phyloP scores from a whole-genome alignment of 2,329 filamentous ascomycete genomes.

The Aureobasidium melanogenum region DNA sequence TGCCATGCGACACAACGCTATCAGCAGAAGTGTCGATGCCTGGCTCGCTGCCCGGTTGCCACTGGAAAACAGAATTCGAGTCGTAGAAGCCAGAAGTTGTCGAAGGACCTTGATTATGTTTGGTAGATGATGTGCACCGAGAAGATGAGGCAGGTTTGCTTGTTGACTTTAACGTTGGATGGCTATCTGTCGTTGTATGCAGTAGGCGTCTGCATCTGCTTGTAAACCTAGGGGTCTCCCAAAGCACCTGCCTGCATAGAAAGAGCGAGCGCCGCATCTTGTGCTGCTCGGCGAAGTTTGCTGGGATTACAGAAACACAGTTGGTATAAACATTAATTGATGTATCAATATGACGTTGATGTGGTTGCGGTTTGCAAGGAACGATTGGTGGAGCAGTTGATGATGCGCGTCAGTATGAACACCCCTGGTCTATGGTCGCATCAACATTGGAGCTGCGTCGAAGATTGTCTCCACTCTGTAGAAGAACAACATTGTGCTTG shows the following conservation, averaged over 20 bases:
- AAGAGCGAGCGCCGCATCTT: not conserved
- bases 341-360: not conserved
- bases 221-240: not conserved
- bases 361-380: not conserved
- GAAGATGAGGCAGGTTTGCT: not conserved
- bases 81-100: slow-evolving; percentile 6
- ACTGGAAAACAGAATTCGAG: not conserved
- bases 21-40: slow-evolving; percentile 18
- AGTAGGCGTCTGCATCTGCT: not conserved
- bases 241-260: not conserved
- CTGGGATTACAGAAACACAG: not conserved
- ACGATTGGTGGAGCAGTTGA: not conserved
- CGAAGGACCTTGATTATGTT: not conserved
- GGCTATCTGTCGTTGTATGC: not conserved
- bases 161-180: not conserved
- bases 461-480: not conserved
- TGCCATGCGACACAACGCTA: slow-evolving; percentile 4
- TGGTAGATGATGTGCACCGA: not conserved
- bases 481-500: too few relatives aligned
- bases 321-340: not conserved
- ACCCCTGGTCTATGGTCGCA: not conserved
- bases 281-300: not conserved
- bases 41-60: slow-evolving; percentile 16
- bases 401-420: not conserved
- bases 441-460: not conserved